These are phyloP conservation scores for Geranium rotundifolium DNA, from an alignment of 345 rosid species.

Conservation along the genomic window DNA sequence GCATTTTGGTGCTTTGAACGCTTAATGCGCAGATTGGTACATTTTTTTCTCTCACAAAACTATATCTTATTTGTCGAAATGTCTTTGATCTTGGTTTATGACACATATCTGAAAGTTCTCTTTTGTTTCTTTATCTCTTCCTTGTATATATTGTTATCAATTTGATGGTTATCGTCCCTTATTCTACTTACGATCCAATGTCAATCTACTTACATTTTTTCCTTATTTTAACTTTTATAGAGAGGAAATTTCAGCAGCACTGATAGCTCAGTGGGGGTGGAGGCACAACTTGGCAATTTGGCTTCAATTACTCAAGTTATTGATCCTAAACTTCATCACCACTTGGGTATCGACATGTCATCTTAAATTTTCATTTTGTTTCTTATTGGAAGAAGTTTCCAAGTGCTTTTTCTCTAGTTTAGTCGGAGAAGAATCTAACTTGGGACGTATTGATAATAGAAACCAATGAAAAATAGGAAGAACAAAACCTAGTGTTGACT, in stretches of 20 bases:
- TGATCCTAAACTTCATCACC: constrained; percentile 95
- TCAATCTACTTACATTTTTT: constrained; percentile 16
- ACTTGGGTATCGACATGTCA: constrained; percentile 57
- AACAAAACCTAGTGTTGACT: too few relatives aligned
- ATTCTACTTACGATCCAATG: neutral
- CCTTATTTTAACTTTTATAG: constrained; percentile 33
- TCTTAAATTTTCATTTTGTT: too few relatives aligned
- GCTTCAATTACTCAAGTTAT: constrained; percentile 81
- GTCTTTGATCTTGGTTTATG: too few relatives aligned
- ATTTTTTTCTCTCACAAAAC: constrained; percentile 2
- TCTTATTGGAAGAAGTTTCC: too few relatives aligned
- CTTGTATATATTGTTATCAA: too few relatives aligned
- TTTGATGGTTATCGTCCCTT: too few relatives aligned
- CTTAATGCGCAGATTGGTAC: constrained; percentile 95
- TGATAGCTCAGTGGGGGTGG: constrained; percentile 87
- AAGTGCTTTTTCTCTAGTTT: too few relatives aligned
- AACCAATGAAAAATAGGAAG: too few relatives aligned
- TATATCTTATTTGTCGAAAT: neutral
- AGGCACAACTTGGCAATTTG: constrained; percentile 75
- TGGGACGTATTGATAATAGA: too few relatives aligned
- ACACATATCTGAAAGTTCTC: too few relatives aligned
- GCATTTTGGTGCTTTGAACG: constrained; percentile 98
- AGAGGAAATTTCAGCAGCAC: constrained; percentile 91
- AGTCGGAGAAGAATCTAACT: too few relatives aligned
- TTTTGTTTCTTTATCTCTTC: neutral